Evolutionary conservation across 2,329 filamentous ascomycete species (phyloP).

Genomic region (Cladosporium halotolerans): DNA sequence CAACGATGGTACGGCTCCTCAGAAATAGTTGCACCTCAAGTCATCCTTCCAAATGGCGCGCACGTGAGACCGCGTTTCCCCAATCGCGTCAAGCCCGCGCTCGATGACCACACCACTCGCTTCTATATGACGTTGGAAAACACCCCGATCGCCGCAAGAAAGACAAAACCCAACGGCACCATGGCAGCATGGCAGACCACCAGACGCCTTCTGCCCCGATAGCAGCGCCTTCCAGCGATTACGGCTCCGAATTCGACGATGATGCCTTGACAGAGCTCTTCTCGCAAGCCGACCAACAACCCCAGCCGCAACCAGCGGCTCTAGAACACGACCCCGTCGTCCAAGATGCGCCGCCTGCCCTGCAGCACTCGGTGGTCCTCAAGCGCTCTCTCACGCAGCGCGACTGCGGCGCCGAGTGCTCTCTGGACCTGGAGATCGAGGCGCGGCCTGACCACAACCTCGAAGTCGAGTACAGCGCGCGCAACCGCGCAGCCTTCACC

Average conservation of each 20-base stretch:
- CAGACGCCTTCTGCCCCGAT: constrained; percentile 1
- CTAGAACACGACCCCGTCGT: constrained; percentile 18
- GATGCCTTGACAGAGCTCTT: constrained; percentile 48
- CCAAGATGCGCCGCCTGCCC: constrained; percentile 17
- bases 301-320: constrained; percentile 18
- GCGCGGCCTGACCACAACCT: constrained; percentile 18
- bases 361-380: constrained; percentile 4
- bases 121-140: background rate
- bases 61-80: too few relatives aligned
- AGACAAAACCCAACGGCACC: background rate
- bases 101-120: constrained; percentile 4
- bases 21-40: too few relatives aligned
- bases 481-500: constrained; percentile 31
- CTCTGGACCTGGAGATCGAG: background rate
- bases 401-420: background rate
- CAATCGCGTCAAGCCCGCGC: too few relatives aligned
- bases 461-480: constrained; percentile 39
- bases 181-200: constrained; percentile 13
- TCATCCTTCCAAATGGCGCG: too few relatives aligned
- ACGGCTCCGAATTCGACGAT: constrained; percentile 60
- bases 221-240: constrained; percentile 44
- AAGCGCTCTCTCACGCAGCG: constrained; percentile 5
- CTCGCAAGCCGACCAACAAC: constrained; percentile 33
- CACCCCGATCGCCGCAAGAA: background rate
- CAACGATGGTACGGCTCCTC: too few relatives aligned